These are phyloP conservation scores for Chaetomiaceae sp. DNA, from an alignment of 2,329 filamentous ascomycete genomes.

Conservation along the genomic window DNA sequence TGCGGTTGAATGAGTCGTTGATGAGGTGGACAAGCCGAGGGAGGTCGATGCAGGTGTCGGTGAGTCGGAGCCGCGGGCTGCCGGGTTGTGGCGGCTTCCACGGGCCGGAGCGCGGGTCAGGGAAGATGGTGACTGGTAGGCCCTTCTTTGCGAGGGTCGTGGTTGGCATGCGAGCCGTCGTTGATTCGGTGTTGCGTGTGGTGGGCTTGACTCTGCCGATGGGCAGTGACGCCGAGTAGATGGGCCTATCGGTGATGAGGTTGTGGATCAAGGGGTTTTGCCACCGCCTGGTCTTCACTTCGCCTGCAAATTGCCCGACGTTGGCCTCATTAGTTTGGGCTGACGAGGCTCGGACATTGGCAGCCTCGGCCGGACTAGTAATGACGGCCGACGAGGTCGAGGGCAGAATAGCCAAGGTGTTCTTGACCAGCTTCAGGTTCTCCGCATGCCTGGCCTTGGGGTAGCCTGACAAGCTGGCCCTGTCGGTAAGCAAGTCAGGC, in stretches of 20 bases:
- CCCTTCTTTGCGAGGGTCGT: slow-evolving; percentile 86
- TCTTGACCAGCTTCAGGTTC: slow-evolving; percentile 70
- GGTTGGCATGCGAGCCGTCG: slow-evolving; percentile 31
- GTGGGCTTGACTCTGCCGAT: slow-evolving; percentile 55
- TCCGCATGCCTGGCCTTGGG: slow-evolving; percentile 46
- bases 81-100: slow-evolving; percentile 66
- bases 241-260: slow-evolving; percentile 88
- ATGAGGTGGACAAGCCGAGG: slow-evolving; percentile 80
- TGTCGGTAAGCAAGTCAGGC: slow-evolving; percentile 14
- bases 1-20: slow-evolving; percentile 85
- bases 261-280: slow-evolving; percentile 92
- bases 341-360: slow-evolving; percentile 48
- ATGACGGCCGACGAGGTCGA: slow-evolving; percentile 82
- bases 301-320: slow-evolving; percentile 47
- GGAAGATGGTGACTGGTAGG: slow-evolving; percentile 81
- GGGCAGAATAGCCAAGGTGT: slow-evolving; percentile 71
- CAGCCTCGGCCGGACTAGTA: slow-evolving; percentile 80
- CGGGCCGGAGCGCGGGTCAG: slow-evolving; percentile 58
- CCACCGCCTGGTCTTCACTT: slow-evolving; percentile 50
- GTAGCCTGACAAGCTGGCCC: neutral
- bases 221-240: slow-evolving; percentile 87
- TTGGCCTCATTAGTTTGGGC: slow-evolving; percentile 15
- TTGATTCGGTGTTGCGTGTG: slow-evolving; percentile 10
- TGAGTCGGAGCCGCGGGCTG: slow-evolving; percentile 61
- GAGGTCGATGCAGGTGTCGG: slow-evolving; percentile 78